phyloP scores from a whole-genome alignment of 805 yeast genomes.

The Saccharomycopsis javanensis region DNA sequence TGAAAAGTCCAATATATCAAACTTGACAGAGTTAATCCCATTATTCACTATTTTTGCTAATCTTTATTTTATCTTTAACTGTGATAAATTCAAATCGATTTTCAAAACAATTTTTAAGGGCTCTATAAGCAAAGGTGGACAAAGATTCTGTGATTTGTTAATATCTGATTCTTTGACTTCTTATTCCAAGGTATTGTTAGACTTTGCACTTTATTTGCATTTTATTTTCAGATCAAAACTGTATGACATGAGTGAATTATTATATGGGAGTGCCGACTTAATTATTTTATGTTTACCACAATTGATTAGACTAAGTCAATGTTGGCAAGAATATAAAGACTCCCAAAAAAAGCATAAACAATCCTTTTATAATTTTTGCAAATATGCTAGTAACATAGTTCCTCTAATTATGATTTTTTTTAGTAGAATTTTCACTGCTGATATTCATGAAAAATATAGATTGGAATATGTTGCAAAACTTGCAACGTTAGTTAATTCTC shows the following conservation, averaged over 20 bases:
- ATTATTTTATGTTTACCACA: constrained; percentile 45
- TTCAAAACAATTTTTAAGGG: constrained; percentile 48
- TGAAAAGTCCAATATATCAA: neutral
- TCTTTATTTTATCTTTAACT: constrained; percentile 5
- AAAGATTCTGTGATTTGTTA: constrained; percentile 71
- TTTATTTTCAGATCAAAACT: constrained; percentile 21
- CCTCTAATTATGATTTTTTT: constrained; percentile 40
- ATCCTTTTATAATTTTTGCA: constrained; percentile 63
- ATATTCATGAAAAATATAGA: neutral
- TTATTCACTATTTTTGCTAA: constrained; percentile 2
- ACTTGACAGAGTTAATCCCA: constrained; percentile 10
- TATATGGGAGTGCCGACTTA: constrained; percentile 26
- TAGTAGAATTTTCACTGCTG: constrained; percentile 15
- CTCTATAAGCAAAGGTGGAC: constrained; percentile 40
- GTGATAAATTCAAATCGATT: constrained; percentile 32
- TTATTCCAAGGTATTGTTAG: constrained; percentile 66
- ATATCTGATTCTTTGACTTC: constrained; percentile 81
- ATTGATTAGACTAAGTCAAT: constrained; percentile 72
- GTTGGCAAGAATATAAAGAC: constrained; percentile 54
- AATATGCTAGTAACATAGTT: constrained; percentile 55
- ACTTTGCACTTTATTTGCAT: constrained; percentile 39
- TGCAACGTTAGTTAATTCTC: constrained; percentile 52
- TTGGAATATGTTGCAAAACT: constrained; percentile 24
- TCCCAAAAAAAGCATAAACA: constrained; percentile 36
- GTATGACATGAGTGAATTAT: neutral